These are phyloP conservation scores for Batkoa obscura DNA, from an alignment of 371 early-diverging fungal species.

Conservation along the genomic window DNA sequence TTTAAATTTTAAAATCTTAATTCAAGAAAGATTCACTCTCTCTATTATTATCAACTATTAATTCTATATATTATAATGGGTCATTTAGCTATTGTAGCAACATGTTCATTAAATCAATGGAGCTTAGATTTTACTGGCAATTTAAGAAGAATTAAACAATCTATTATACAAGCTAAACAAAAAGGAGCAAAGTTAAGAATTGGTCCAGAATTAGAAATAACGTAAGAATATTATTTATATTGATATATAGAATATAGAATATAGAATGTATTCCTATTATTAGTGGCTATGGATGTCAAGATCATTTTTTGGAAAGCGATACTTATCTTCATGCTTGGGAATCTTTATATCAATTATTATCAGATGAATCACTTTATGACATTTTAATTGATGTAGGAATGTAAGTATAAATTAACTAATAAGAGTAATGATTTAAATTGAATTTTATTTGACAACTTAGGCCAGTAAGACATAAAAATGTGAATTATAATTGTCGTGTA, in stretches of 20 bases:
- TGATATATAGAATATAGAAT: too few species aligned
- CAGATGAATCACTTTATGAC: slow-evolving; percentile 34
- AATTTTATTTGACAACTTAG: too few species aligned
- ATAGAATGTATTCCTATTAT: too few species aligned
- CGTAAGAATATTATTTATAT: slow-evolving; percentile 22
- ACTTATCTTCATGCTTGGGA: slow-evolving; percentile 92
- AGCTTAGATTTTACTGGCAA: slow-evolving; percentile 92
- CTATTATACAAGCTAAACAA: slow-evolving; percentile 64
- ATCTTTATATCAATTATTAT: slow-evolving; percentile 52
- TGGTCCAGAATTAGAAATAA: slow-evolving; percentile 93
- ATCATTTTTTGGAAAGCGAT: slow-evolving; percentile 90
- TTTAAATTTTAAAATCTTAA: too few species aligned
- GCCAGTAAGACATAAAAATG: slow-evolving; percentile 32
- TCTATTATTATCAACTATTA: too few species aligned
- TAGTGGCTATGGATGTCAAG: slow-evolving; percentile 92
- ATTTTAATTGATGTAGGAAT: slow-evolving; percentile 89
- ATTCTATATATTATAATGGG: slow-evolving; percentile 13
- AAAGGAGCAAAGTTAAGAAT: slow-evolving; percentile 67
- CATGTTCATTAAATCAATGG: slow-evolving; percentile 89
- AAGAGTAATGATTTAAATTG: too few species aligned
- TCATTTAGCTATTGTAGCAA: slow-evolving; percentile 46
- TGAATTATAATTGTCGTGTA: slow-evolving; percentile 89
- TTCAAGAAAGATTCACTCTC: too few species aligned
- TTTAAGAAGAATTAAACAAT: slow-evolving; percentile 59
- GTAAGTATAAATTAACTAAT: too few species aligned